Percentiles rank a stretch among this genome's conserved stretches.
Conservation (phyloP, 441 rosid species). For the Jatropha multifida region DNA sequence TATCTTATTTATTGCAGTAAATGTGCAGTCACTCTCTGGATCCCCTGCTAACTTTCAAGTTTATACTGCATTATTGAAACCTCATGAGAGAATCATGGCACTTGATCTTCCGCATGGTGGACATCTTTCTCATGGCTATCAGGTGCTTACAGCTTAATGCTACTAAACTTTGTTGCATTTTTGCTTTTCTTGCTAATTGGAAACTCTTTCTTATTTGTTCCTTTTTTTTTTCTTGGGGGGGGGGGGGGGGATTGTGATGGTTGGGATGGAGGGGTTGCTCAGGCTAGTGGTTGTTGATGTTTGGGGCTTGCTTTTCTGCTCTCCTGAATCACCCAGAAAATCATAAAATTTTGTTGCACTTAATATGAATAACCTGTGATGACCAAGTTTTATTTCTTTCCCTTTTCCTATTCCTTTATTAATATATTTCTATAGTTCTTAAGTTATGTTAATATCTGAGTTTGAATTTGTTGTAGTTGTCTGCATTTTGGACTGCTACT, state of each 20-base stretch:
- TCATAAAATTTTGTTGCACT: neutral
- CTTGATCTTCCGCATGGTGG: constrained; percentile 99
- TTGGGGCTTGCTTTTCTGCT: neutral
- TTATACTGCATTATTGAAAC: constrained; percentile 85
- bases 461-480: neutral
- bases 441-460: neutral
- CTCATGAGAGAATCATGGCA: constrained; percentile 98
- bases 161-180: constrained; percentile 8
- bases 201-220: neutral
- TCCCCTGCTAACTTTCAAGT: constrained; percentile 97
- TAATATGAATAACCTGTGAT: neutral
- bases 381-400: neutral
- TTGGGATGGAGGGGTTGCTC: too few relatives aligned
- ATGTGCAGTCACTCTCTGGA: constrained; percentile 94
- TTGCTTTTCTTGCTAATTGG: neutral
- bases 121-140: constrained; percentile 99
- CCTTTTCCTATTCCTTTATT: neutral
- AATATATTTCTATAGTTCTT: neutral
- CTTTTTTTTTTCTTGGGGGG: too few relatives aligned
- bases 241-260: too few relatives aligned
- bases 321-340: neutral
- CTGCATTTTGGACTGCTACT: neutral
- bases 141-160: constrained; percentile 46
- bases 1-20: constrained; percentile 60
- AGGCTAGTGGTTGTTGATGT: too few relatives aligned